Evolutionary conservation across 2,329 filamentous ascomycete species (phyloP).

Genomic region (Colletotrichum spaethianum): DNA sequence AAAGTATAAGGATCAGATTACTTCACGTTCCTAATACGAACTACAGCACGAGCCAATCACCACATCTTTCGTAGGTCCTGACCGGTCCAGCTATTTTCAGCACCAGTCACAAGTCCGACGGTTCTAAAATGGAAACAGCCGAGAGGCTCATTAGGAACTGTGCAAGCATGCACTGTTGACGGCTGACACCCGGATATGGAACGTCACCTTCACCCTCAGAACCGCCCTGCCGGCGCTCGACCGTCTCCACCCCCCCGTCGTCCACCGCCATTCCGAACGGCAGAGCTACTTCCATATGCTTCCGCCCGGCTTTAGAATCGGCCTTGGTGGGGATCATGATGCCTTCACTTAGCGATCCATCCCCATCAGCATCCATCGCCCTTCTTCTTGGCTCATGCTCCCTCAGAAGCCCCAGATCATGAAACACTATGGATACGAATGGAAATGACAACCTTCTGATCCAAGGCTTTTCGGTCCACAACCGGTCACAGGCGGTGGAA

Average conservation of each 20-base stretch:
- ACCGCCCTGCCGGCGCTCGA: conserved; percentile 4
- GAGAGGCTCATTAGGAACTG: neutral
- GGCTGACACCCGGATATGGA: neutral
- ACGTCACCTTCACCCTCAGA: neutral
- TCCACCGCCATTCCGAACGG: conserved; percentile 6
- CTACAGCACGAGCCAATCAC: conserved; percentile 28
- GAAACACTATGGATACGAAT: neutral
- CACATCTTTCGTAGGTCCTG: neutral
- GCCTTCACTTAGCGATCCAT: neutral
- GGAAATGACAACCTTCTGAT: neutral
- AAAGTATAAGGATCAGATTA: conserved; percentile 20
- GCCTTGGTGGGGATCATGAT: neutral
- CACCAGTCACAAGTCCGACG: neutral
- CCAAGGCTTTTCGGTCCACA: neutral
- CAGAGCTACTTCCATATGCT: neutral
- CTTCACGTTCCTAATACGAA: conserved; percentile 36
- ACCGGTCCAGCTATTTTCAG: conserved; percentile 33
- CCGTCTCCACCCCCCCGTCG: conserved; percentile 3
- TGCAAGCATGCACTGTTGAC: neutral
- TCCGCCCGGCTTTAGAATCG: neutral
- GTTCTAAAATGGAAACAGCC: neutral
- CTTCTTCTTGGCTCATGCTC: conserved; percentile 3
- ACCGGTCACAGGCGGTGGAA: neutral
- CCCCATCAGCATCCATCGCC: neutral
- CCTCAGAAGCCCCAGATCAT: neutral